phyloP scores from a whole-genome alignment of 1,284 basidiomycete species.

The Sporisorium scitamineum region DNA sequence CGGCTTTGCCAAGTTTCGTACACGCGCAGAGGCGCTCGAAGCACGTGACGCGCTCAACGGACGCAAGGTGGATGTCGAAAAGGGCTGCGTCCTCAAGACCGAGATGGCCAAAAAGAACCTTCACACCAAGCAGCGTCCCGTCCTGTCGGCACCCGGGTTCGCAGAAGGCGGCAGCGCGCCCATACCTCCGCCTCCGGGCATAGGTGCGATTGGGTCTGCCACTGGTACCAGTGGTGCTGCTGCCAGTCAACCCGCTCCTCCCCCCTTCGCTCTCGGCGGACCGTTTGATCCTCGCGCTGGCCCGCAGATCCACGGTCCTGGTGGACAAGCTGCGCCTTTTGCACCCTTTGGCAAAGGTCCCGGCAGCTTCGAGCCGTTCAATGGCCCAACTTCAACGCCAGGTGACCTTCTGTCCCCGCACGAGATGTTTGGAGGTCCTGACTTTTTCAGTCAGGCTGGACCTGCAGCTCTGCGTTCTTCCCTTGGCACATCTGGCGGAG shows the following conservation, averaged over 20 bases:
- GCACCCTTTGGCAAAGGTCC: slow-evolving; percentile 27
- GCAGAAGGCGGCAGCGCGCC: slow-evolving; percentile 25
- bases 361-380: slow-evolving; percentile 42
- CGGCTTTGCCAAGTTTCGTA: slow-evolving; percentile 95
- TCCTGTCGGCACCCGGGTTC: slow-evolving; percentile 27
- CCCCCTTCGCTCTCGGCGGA: slow-evolving; percentile 31
- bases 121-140: slow-evolving; percentile 76
- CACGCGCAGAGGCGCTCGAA: slow-evolving; percentile 85
- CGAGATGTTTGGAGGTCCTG: slow-evolving; percentile 44
- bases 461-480: slow-evolving; percentile 25
- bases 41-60: slow-evolving; percentile 92
- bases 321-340: slow-evolving; percentile 27
- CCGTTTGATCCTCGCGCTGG: slow-evolving; percentile 44
- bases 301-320: slow-evolving; percentile 25
- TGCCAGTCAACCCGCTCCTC: slow-evolving; percentile 15
- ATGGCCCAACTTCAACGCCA: slow-evolving; percentile 15
- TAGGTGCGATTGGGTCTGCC: slow-evolving; percentile 5
- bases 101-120: slow-evolving; percentile 99
- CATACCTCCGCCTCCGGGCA: slow-evolving; percentile 20
- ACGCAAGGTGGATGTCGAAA: slow-evolving; percentile 90
- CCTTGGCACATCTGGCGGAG: slow-evolving; percentile 7
- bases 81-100: slow-evolving; percentile 91
- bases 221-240: slow-evolving; percentile 11
- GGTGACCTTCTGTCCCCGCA: slow-evolving; percentile 52
- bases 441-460: slow-evolving; percentile 33